phyloP scores from a whole-genome alignment of 345 rosid genomes.

The Aethionema arabicum region DNA sequence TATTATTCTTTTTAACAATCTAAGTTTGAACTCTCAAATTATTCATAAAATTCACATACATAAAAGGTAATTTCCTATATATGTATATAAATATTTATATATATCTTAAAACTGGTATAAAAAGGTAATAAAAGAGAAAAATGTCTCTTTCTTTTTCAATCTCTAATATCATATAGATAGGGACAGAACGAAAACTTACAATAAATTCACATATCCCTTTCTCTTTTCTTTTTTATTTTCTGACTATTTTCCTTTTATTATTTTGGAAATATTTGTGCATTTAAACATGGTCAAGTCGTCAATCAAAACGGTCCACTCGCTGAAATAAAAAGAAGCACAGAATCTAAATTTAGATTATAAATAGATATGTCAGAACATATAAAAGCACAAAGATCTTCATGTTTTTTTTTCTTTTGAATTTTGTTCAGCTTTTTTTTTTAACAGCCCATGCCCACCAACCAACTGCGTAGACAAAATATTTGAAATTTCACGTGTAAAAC shows the following conservation, averaged over 20 bases:
- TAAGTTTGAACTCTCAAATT: too few species aligned
- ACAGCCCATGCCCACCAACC: conserved; percentile 28
- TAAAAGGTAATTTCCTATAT: too few species aligned
- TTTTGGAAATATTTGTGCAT: background rate
- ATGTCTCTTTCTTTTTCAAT: background rate
- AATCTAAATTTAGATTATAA: conserved; percentile 30
- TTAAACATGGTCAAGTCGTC: conserved; percentile 26
- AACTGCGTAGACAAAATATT: conserved; percentile 1
- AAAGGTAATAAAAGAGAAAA: conserved; percentile 1
- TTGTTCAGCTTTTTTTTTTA: conserved; percentile 19
- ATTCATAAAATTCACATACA: too few species aligned
- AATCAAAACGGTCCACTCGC: conserved; percentile 33
- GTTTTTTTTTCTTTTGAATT: conserved; percentile 15
- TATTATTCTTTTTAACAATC: too few species aligned
- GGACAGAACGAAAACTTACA: conserved; percentile 35
- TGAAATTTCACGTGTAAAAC: conserved; percentile 1
- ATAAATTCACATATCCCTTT: conserved; percentile 30
- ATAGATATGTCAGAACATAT: conserved; percentile 28
- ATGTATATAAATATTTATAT: background rate
- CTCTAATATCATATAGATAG: conserved; percentile 26
- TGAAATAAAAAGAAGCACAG: conserved; percentile 32
- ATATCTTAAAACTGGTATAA: background rate
- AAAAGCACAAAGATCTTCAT: conserved; percentile 35
- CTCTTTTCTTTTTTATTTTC: conserved; percentile 7
- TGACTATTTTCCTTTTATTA: background rate